Evolutionary conservation across 148 eudicot genomes (phyloP), one percentile per base, ranked within the genome.

Genomic region (Rhododendron griersonianum): DNA sequence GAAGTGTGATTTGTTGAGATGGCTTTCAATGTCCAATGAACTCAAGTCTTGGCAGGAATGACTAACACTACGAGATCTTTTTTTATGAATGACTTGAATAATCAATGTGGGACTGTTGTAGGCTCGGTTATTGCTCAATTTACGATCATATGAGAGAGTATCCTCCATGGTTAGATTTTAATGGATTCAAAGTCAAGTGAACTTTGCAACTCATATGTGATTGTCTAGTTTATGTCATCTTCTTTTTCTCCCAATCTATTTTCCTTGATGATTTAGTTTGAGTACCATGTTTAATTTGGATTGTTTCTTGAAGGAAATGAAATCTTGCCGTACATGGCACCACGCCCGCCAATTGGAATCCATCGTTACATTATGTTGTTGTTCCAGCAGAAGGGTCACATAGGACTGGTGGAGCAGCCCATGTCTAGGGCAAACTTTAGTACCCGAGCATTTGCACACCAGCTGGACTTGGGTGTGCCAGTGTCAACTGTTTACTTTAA

Each of bases 401-500:
- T 81, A 9, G 80, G 87, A 55, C 10, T 33, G 67, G 2, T 81
- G 47, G 80, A 86, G 28, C 71, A 44, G 69, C 84, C 84, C 0
- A 11, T 59, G 33, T 67, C 67, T 0, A 51, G 87, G 55, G 80
- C 84, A 7, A 50, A 86, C 84, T 86, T 86, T 33, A 69, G 37
- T 41, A 86, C 87, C 2, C 80, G 87, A 39, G 69, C 82, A 21
- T 86, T 86, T 69, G 79, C 87, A 37, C 84, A 35, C 25, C 51
- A 69, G 18, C 28, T 81, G 61, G 53, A 71, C 67, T 53, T 86
- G 53, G 84, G 87, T 44, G 28, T 81, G 84, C 87, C 87, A 0
- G 87, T 86, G 37, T 83, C 80, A 23, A 81, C 77, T n/a, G 87
- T 86, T 23, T 81, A 81, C 53, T 86, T 86, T 41, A 86, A 86